Evolutionary conservation across 1,284 basidiomycete species (phyloP).

Genomic region (Papiliotrema flavescens): DNA sequence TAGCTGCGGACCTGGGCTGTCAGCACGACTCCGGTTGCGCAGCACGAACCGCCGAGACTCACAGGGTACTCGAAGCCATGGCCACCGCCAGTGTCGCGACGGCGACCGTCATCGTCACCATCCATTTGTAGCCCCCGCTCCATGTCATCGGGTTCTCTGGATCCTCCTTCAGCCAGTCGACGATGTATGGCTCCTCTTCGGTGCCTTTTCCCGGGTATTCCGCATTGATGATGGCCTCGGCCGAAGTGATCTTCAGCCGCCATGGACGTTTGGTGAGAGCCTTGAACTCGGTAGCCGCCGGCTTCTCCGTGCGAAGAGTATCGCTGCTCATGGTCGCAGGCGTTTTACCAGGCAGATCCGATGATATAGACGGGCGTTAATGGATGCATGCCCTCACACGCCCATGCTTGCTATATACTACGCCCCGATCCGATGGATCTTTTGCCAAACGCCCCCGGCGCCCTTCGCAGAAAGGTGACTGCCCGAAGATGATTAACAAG

Average conservation of each 20-base stretch:
- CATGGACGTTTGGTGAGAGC: not conserved
- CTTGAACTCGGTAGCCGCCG: no score
- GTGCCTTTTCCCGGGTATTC: slow-evolving; percentile 44
- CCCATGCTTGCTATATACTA: no score
- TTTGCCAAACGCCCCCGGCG: no score
- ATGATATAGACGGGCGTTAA: no score
- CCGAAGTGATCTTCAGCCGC: slow-evolving; percentile 19
- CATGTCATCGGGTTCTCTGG: slow-evolving; percentile 35
- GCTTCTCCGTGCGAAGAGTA: no score
- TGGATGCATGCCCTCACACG: no score
- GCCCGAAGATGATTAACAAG: no score
- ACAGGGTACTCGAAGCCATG: slow-evolving; percentile 21
- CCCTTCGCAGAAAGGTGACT: no score
- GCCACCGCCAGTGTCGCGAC: slow-evolving; percentile 32
- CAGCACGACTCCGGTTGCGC: slow-evolving; percentile 18
- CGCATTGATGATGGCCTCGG: slow-evolving; percentile 15
- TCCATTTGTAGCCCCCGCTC: slow-evolving; percentile 33
- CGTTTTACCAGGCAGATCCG: no score
- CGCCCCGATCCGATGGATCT: no score
- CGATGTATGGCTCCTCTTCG: slow-evolving; percentile 43
- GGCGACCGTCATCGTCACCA: slow-evolving; percentile 12
- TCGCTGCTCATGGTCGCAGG: no score
- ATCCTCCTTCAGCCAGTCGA: slow-evolving; percentile 34
- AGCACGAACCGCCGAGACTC: slow-evolving; percentile 31
- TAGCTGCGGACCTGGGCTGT: slow-evolving; percentile 25